Evolutionary conservation across 306 rosid genomes (phyloP), one percentile per base, ranked within the genome.

Genomic region (Dicorynia guianensis): DNA sequence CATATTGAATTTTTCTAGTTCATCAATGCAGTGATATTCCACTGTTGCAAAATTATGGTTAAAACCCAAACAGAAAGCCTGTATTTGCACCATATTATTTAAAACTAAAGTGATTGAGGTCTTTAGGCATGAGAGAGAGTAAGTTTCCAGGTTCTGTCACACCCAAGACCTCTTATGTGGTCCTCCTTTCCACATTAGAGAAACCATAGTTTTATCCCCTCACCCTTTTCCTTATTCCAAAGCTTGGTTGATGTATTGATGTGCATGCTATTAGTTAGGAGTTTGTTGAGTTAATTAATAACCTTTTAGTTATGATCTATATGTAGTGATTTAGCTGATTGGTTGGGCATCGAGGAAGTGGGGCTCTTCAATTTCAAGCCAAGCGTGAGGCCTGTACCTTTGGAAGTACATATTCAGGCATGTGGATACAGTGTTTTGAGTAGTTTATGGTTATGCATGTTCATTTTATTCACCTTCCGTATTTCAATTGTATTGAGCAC

Each of bases 331-430:
- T 87, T 95, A 83, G 97, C 89, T 79, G 98, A 95, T 79, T 95
- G 98, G 98, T 82, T 95, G 88, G 98, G 98, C 63, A 96, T 95
- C 67, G 96, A 82, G 75, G 98, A 95, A 71, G 79, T 81, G n/a
- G 97, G 98, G 42, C 95, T 95, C 68, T 95, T 92, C 89, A 95
- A 95, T 83, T 95, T 95, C 87, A 95, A 95, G 89, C 98, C 98
- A 72, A 95, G 98, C 55, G 98, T 95, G 76, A 88, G 98, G 83
- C 98, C 96, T 64, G 98, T 95, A 34, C 96, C 98, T 40, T 87
- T 94, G 74, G 97, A 94, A 85, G 98, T 90, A 79, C 98, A 95
- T 87, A 95, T 95, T 72, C 97, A 95, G 96, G 98, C 78, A 88
- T 87, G 97, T 81, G 52, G 81, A 79, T 79, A 7, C 64, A 50